Base-by-base conservation (phyloP, 2,329 filamentous ascomycete species). In the Cytospora chrysosperma region DNA sequence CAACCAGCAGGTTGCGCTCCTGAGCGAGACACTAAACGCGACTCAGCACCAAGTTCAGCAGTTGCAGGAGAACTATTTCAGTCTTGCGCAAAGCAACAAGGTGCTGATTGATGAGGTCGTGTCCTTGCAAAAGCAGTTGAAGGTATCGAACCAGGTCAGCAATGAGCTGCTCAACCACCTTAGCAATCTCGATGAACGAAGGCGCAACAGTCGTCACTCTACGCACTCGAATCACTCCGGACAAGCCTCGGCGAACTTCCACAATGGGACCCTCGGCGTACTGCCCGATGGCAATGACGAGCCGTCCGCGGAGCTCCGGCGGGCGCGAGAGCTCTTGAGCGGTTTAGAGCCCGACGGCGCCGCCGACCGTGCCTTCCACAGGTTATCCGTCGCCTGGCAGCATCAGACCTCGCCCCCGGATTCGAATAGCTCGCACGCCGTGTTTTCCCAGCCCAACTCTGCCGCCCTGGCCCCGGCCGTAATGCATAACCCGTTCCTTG, bases 41-140 rank as follows among this genome's bases (percentile, higher is more conserved):
- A 96, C 93, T 7, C 92, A 97, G 72, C 92, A 96, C 72, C 94
- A 98, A 75, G 86, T 98, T 49, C 92, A 97, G 73, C 86, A 90
- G 63, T 80, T 98, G 49, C 91, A 95, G 71, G 91, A 94, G 70
- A 86, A 92, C 67, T 95, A 93, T 74, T 88, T 89, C 65, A 92
- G 96, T 70, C 84, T 97, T 59, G 78, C 82, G 17, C 82, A 86
- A 68, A 83, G 84, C 13, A 88, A 89, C 72, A 81, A 84, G 68
- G 77, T 86, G 21, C 81, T 89, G 54, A 79, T 88, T 47, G 85
- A 86, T 65, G 85, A 89, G 71, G 82, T 88, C 24, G 70, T 87
- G 66, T 80, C 81, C 52, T 72, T 88, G 65, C 85, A 88, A 65
- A 87, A 86, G 73, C 81, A 86, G 73, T 76, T 87, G 63, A 84